A percentile compares a stretch with the other conserved stretches of the same genome.
These are phyloP conservation scores for Plectranthus barbatus DNA, from an alignment of 257 asterid species.

Conservation along the genomic window DNA sequence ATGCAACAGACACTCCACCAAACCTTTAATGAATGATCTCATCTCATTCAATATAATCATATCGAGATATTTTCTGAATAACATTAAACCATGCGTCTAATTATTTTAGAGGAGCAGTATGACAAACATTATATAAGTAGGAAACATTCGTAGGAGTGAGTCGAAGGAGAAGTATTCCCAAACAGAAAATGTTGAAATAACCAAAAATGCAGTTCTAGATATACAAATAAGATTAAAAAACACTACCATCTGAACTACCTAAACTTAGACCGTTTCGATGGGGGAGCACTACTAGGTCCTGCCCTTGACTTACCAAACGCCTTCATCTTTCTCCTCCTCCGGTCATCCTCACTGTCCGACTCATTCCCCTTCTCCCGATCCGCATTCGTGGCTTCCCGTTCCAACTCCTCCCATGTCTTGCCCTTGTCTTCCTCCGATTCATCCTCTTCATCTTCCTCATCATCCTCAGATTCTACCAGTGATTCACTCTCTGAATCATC, in stretches of 20 bases:
- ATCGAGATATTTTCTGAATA: no score
- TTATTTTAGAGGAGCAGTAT: no score
- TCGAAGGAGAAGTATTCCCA: no score
- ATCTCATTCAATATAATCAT: no score
- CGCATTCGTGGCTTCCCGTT: constrained; percentile 70
- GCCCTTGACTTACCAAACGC: constrained; percentile 48
- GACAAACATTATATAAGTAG: no score
- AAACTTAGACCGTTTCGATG: constrained; percentile 41
- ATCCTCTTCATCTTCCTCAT: constrained; percentile 38
- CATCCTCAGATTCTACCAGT: constrained; percentile 65
- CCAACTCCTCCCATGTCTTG: constrained; percentile 79
- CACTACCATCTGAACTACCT: constrained; percentile 26
- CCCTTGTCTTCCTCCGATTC: constrained; percentile 65
- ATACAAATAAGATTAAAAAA: background rate
- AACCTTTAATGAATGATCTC: no score
- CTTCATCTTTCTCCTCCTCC: constrained; percentile 58
- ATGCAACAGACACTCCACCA: no score
- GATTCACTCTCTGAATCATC: constrained; percentile 61
- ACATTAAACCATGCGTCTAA: no score
- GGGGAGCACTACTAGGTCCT: constrained; percentile 28
- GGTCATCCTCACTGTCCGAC: constrained; percentile 72
- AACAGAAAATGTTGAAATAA: no score
- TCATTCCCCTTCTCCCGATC: constrained; percentile 63
- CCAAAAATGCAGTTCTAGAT: background rate
- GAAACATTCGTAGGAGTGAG: no score